These are phyloP conservation scores for Phialophora chinensis DNA, from an alignment of 2,329 filamentous ascomycete species.

Conservation along the genomic window DNA sequence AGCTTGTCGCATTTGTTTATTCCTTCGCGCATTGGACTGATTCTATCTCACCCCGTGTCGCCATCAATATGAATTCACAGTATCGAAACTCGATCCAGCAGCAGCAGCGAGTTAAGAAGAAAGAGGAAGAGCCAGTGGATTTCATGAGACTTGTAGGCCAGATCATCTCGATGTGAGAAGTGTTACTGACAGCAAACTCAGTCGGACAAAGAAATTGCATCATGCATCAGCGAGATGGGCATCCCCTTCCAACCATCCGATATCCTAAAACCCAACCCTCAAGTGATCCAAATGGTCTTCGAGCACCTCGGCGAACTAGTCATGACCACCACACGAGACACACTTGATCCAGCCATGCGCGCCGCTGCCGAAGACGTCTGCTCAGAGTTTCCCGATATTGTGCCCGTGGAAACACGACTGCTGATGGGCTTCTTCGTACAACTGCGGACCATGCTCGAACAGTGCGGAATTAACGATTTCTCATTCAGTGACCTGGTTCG, in stretches of 20 bases:
- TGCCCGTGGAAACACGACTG: constrained; percentile 87
- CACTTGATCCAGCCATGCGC: constrained; percentile 92
- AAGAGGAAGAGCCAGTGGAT: constrained; percentile 63
- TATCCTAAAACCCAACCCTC: constrained; percentile 89
- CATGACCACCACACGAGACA: constrained; percentile 90
- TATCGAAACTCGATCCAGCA: constrained; percentile 53
- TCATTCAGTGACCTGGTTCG: constrained; percentile 90
- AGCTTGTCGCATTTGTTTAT: background rate
- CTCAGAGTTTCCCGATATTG: constrained; percentile 80
- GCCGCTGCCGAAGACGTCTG: constrained; percentile 84
- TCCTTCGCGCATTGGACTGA: background rate
- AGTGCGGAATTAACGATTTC: constrained; percentile 92
- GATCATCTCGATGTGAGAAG: constrained; percentile 26
- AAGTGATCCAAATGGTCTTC: constrained; percentile 95
- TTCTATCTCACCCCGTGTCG: background rate
- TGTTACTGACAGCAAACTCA: constrained; percentile 51
- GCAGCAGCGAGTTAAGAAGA: constrained; percentile 57
- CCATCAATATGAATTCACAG: constrained; percentile 59
- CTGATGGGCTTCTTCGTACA: constrained; percentile 95
- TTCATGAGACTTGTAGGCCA: constrained; percentile 61
- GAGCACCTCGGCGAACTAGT: constrained; percentile 96
- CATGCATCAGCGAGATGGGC: constrained; percentile 96
- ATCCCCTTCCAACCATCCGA: constrained; percentile 86
- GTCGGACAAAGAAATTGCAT: constrained; percentile 81
- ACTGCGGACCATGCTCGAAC: constrained; percentile 76